Evolutionary conservation across 1,284 basidiomycete genomes (phyloP).

Genomic region (Ganoderma meredithae): DNA sequence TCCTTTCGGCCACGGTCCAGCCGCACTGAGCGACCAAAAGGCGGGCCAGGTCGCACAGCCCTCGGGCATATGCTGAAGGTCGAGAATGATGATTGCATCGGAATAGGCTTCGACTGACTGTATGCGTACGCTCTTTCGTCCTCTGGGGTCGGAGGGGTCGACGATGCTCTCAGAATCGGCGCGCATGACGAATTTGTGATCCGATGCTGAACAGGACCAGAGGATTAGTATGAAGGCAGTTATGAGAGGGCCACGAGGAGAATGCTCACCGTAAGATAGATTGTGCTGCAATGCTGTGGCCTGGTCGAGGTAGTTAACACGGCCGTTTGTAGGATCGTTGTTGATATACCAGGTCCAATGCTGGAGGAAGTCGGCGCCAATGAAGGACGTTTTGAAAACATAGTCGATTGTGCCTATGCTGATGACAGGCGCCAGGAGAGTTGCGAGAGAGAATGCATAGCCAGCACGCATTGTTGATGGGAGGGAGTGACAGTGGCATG

Average conservation of each 20-base stretch:
- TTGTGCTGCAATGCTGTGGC: slow-evolving; percentile 46
- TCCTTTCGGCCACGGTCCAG: slow-evolving; percentile 60
- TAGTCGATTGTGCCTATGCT: slow-evolving; percentile 37
- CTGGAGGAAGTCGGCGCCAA: slow-evolving; percentile 53
- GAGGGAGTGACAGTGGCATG: slow-evolving; percentile 30
- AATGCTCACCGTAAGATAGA: slow-evolving; percentile 43
- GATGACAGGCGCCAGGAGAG: slow-evolving; percentile 33
- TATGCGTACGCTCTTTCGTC: slow-evolving; percentile 62
- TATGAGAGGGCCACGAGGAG: neutral
- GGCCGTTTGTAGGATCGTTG: slow-evolving; percentile 63
- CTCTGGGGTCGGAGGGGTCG: slow-evolving; percentile 41
- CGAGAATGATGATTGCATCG: slow-evolving; percentile 56
- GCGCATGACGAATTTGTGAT: slow-evolving; percentile 56
- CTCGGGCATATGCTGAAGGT: slow-evolving; percentile 62
- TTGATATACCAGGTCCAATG: slow-evolving; percentile 54
- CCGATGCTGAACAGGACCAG: neutral
- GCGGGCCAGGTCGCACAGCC: slow-evolving; percentile 71
- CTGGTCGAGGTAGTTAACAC: slow-evolving; percentile 59
- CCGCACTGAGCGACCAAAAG: slow-evolving; percentile 65
- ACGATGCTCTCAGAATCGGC: slow-evolving; percentile 52
- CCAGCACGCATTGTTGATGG: slow-evolving; percentile 41
- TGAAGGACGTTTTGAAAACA: slow-evolving; percentile 44
- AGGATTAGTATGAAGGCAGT: neutral
- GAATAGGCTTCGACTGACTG: slow-evolving; percentile 50
- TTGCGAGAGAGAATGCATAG: slow-evolving; percentile 26